Base-by-base conservation (phyloP, 257 asterid species). In the Ocimum tenuiflorum region DNA sequence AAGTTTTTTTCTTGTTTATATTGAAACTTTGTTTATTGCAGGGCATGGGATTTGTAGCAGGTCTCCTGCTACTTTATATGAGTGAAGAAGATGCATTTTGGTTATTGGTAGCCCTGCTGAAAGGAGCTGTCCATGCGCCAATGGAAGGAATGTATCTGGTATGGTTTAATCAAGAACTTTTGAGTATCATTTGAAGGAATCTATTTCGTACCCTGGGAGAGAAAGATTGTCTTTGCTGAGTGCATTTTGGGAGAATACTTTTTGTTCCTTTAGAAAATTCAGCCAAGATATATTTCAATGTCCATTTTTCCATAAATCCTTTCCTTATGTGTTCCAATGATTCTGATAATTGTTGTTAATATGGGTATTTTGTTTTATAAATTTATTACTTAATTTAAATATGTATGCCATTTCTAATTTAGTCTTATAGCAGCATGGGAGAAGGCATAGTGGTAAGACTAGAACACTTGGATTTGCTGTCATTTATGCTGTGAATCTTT, bases 41-140 rank as follows among this genome's bases (percentile, higher is more conserved):
- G 99, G 99, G 99, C 56, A 94, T 94, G 97, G 99, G 99, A 77
- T 94, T 94, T 73, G 88, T 94, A 68, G 96, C 99, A 7, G 97
- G 99, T 73, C 81, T 94, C 10, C 78, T 94, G 75, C 99, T 94
- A 60, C 97, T 94, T 72, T 94, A 94, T 74, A 94, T 94, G 99
- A 94, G 99, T 65, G 99, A 94, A 85, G 99, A 94, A 80, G 97
- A 94, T 76, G 99, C 99, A 58, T 94, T 94, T 84, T 94, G 99
- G 99, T 83, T 94, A 77, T 77, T 94, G 87, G 99, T 94, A 46
- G 99, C 99, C n/a, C 82, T 94, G 45, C 76, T 94, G 69, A 94
- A 94, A 81, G 99, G 99, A 73, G 99, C 99, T 43, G 95, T 94
- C 52, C 96, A 90, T 78, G 83, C 95, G 79, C 99, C 99, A 12